Evolutionary conservation across 2,329 filamentous ascomycete genomes (phyloP).

Genomic region (Rhynchosporium secalis): DNA sequence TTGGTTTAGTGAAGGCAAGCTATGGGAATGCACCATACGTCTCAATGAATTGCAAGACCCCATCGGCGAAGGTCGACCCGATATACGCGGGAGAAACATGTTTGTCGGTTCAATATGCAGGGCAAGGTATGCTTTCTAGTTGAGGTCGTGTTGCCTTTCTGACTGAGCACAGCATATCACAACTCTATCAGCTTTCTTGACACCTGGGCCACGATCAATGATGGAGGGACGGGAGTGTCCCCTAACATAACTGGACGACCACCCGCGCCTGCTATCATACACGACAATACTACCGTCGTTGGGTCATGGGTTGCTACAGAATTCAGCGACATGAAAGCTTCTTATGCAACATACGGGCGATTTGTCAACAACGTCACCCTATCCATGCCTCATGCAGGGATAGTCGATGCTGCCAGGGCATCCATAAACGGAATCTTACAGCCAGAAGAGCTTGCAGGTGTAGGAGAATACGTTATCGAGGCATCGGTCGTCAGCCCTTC

Average conservation of each 20-base stretch:
- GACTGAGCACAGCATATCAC: slow-evolving; percentile 52
- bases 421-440: slow-evolving; percentile 67
- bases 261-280: slow-evolving; percentile 60
- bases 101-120: slow-evolving; percentile 67
- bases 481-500: slow-evolving; percentile 71
- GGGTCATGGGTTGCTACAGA: slow-evolving; percentile 67
- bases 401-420: slow-evolving; percentile 64
- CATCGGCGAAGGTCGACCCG: slow-evolving; percentile 51
- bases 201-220: slow-evolving; percentile 53
- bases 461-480: slow-evolving; percentile 66
- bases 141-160: not conserved
- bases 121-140: slow-evolving; percentile 48
- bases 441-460: slow-evolving; percentile 61
- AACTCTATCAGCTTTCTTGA: slow-evolving; percentile 64
- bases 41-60: slow-evolving; percentile 57
- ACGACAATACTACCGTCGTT: slow-evolving; percentile 71
- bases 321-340: slow-evolving; percentile 52
- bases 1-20: slow-evolving; percentile 57
- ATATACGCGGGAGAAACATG: slow-evolving; percentile 55
- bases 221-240: slow-evolving; percentile 46
- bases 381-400: slow-evolving; percentile 71
- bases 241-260: slow-evolving; percentile 53
- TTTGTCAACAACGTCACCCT: slow-evolving; percentile 75
- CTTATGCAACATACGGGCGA: slow-evolving; percentile 52
- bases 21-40: slow-evolving; percentile 66